Base-by-base conservation (phyloP, 2,329 filamentous ascomycete genomes). In the Colletotrichum simmondsii region DNA sequence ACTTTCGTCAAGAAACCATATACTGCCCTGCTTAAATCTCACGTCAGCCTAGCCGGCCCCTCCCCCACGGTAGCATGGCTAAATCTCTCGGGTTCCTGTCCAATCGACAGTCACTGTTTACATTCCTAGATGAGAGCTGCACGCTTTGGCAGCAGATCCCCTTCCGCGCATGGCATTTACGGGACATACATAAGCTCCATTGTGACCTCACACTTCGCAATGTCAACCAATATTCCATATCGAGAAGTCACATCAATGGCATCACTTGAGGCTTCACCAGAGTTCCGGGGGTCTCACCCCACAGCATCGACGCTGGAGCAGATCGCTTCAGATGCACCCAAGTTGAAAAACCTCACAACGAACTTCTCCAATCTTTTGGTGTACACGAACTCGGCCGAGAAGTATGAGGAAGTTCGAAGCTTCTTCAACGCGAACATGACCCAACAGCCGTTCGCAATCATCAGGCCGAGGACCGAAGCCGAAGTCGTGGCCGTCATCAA, bases 401-500 rank as follows among this genome's bases (percentile, higher is more conserved):
- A 32, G 16, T 73, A 67, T 11, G 57, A 63, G 5, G n/a, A 62
- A 10, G 56, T 73, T 30, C 49, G 71, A 19, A 7, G 57, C 2
- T 66, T 53, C 42, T 58, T 66, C 52, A 73, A 54, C 14, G 67
- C 58, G 7, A 54, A 28, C 30, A 30, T 57, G 14, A 35, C 28
- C 11, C 57, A 64, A 37, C 68, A 37, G n/a, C 71, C 71, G n/a
- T 37, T 61, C 2, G 71, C 71, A 2, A 54, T 73, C 68, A 22
- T 63, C 19, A 62, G 71, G 5, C 71, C 71, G 10, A 57, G 68
- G 14, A 72, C 58, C 32, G 71, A 61, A 12, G 53, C 19, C 53
- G 68, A 73, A 8, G 68, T 71, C 49, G 53, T 49, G 0, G 62
- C 71, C 3, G 26, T 63, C 30, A 12, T 73, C 5, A n/a, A 24